Evolutionary conservation across 495 filamentous ascomycete genomes (phyloP), one percentile per base, ranked within the genome.

Genomic region (Evansstolkia leycettana): DNA sequence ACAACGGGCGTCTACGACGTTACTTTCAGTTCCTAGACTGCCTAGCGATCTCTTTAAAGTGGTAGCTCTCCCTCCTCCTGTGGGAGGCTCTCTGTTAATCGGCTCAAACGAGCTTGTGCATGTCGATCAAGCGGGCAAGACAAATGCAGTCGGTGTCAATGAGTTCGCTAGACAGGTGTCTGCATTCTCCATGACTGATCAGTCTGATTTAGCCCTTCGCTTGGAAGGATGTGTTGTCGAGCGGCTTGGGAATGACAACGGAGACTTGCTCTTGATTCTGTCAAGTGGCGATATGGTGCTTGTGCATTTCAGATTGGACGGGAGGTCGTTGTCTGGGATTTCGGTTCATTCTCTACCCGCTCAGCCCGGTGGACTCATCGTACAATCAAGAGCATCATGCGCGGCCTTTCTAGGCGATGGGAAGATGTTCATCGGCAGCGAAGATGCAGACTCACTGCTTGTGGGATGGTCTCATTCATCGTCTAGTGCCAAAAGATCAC

Each of bases 61-160:
- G 26, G 69, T 94, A 26, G 76, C 90, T 23, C 67, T 99, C 10
- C 83, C 85, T 6, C 71, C 80, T 14, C 86, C 86, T 14, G 76
- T 96, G 29, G 90, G 90, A 33, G 90, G 90, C 16, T 79, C 85
- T 19, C 59, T 98, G 16, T 70, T 98, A 23, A 63, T 98, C 28
- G 92, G 90, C 6, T 69, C 69, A 9, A 95, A 96, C 53, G 83
- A 94, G 49, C 57, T 98, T 39, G 82, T 98, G 37, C 92, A 98
- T 58, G 79, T 98, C 40, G 90, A 96, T 52, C 92, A 96, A 65
- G 80, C 83, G 9, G 90, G 90, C 4, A 95, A 92, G 58, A 74
- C 85, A 10, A 94, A 80, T 49, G 90, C 85, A 7, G 82, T 96
- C 26, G 89, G 79, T n/a, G 85, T 96, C 45, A 98, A 98, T 48